These are phyloP conservation scores for Oryza coarctata DNA, from an alignment of 176 grass and related monocot genomes.

Conservation along the genomic window DNA sequence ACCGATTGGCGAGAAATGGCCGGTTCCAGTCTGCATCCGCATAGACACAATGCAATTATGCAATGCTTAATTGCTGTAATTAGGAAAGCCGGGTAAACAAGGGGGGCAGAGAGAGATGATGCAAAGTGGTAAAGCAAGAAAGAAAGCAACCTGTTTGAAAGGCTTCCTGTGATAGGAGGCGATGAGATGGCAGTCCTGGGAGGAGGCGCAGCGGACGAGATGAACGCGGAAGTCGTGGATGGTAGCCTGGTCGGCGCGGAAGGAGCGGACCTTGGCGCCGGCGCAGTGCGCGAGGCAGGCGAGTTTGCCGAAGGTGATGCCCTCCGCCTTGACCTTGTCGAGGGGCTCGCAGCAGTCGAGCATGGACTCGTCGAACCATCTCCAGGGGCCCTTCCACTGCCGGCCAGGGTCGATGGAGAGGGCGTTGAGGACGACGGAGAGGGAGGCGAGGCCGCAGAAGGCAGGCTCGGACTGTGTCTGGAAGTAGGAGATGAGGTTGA, in stretches of 20 bases:
- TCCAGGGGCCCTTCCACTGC: slow-evolving; percentile 83
- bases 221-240: slow-evolving; percentile 66
- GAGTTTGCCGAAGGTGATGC: slow-evolving; percentile 87
- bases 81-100: too few species aligned
- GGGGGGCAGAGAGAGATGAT: too few species aligned
- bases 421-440: slow-evolving; percentile 80
- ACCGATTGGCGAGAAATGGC: slow-evolving; percentile 95
- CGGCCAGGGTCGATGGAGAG: slow-evolving; percentile 74
- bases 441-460: slow-evolving; percentile 78
- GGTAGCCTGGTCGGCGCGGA: slow-evolving; percentile 52
- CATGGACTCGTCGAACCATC: slow-evolving; percentile 99
- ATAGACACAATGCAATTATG: background rate
- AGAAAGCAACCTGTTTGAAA: slow-evolving; percentile 34
- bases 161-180: slow-evolving; percentile 59
- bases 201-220: slow-evolving; percentile 54
- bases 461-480: slow-evolving; percentile 89
- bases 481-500: slow-evolving; percentile 71
- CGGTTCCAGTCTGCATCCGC: slow-evolving; percentile 69
- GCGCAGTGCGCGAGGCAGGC: slow-evolving; percentile 84
- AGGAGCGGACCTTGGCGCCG: slow-evolving; percentile 69
- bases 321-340: slow-evolving; percentile 62
- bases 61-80: background rate
- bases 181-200: slow-evolving; percentile 74
- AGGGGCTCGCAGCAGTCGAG: slow-evolving; percentile 96
- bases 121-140: background rate